These are phyloP conservation scores for Terfezia claveryi DNA, from an alignment of 495 filamentous ascomycete species.

Conservation along the genomic window DNA sequence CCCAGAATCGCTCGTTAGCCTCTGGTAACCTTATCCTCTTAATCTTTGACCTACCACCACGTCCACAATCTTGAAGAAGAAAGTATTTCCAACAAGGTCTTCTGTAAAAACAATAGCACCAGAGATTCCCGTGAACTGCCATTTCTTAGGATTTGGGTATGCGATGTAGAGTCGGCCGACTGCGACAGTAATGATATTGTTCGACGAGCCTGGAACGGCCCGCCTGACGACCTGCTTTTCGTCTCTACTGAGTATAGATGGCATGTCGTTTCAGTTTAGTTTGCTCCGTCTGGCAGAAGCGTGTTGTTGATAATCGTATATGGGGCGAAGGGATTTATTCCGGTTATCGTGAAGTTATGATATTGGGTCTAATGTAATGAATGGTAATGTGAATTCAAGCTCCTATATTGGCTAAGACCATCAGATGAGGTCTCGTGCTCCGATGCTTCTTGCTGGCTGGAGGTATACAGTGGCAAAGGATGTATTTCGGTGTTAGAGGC, in stretches of 20 bases:
- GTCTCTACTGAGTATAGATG: constrained; percentile 67
- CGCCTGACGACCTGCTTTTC: constrained; percentile 89
- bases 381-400: too few species aligned
- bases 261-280: constrained; percentile 30
- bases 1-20: constrained; percentile 6
- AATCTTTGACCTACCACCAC: constrained; percentile 47
- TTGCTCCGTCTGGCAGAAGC: constrained; percentile 9
- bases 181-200: constrained; percentile 87
- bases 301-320: background rate
- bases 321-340: too few species aligned
- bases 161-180: constrained; percentile 88
- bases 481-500: too few species aligned
- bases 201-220: constrained; percentile 68
- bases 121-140: constrained; percentile 85
- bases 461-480: too few species aligned
- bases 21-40: background rate
- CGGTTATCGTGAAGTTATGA: too few species aligned
- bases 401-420: too few species aligned
- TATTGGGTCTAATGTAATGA: too few species aligned
- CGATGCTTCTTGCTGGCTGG: too few species aligned
- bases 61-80: constrained; percentile 94
- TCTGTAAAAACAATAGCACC: constrained; percentile 86
- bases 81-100: constrained; percentile 81
- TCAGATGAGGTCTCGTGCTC: too few species aligned
- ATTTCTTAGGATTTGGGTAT: constrained; percentile 65